These are phyloP conservation scores for Lactarius tabidus DNA, from an alignment of 768 basidiomycete species.

Conservation along the genomic window DNA sequence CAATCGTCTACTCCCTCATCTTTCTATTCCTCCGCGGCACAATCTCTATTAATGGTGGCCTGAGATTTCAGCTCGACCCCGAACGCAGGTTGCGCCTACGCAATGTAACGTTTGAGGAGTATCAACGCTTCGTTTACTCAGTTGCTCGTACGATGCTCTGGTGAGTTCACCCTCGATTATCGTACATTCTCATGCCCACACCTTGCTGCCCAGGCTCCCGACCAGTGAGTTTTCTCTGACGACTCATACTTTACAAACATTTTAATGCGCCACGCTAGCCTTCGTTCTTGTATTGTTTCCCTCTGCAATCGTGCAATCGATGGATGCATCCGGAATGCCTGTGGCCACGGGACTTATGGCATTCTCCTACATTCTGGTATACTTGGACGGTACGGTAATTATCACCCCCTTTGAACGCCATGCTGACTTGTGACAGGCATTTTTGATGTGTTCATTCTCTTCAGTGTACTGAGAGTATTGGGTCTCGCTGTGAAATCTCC, in stretches of 20 bases:
- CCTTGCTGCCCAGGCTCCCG: conserved; percentile 46
- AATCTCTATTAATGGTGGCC: conserved; percentile 46
- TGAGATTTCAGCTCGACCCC: conserved; percentile 48
- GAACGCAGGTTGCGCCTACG: conserved; percentile 40
- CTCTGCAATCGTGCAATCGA: conserved; percentile 48
- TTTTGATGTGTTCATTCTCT: conserved; percentile 61
- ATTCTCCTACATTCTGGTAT: conserved; percentile 40
- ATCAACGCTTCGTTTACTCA: conserved; percentile 57
- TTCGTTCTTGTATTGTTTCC: conserved; percentile 59
- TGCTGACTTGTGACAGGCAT: conserved; percentile 42
- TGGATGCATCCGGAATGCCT: conserved; percentile 44
- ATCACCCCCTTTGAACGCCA: conserved; percentile 25
- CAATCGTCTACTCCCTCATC: conserved; percentile 53
- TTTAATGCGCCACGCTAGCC: conserved; percentile 37
- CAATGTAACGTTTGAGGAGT: conserved; percentile 39
- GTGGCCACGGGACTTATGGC: conserved; percentile 47
- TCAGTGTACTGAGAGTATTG: conserved; percentile 64
- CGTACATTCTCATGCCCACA: conserved; percentile 10
- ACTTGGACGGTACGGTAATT: conserved; percentile 36
- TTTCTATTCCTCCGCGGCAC: conserved; percentile 61
- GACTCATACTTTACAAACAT: conserved; percentile 9
- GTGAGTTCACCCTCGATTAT: conserved; percentile 37
- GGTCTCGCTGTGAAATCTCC: conserved; percentile 44
- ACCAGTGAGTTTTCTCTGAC: conserved; percentile 42
- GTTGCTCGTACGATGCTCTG: conserved; percentile 68